Evolutionary conservation across 78 protist genomes (phyloP).

Genomic region (Salpingoeca rosetta): DNA sequence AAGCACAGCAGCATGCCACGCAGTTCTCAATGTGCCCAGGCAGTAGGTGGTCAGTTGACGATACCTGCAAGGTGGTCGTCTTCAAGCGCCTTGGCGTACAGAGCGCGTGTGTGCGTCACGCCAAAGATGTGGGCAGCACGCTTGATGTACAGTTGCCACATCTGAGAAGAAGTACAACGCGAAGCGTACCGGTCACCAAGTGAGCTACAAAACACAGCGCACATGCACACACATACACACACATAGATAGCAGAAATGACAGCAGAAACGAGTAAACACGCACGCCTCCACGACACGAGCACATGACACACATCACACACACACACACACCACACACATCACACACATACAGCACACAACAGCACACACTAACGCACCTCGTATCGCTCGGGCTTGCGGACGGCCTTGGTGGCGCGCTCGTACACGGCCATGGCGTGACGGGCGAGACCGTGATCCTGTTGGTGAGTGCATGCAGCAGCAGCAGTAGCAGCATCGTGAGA

Average conservation of each 20-base stretch:
- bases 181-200: not conserved
- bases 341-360: not conserved
- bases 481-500: too few species aligned
- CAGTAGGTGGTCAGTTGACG: not conserved
- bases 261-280: not conserved
- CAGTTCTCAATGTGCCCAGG: not conserved
- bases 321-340: not conserved
- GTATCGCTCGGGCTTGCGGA: constrained; percentile 15
- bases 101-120: constrained; percentile 78
- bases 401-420: constrained; percentile 60
- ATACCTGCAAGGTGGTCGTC: not conserved
- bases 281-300: not conserved
- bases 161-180: not conserved
- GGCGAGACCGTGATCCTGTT: constrained; percentile 69
- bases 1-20: too few species aligned
- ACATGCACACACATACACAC: not conserved
- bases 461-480: not conserved
- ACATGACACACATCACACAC: not conserved
- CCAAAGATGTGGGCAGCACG: constrained; percentile 74
- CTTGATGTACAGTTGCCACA: constrained; percentile 71
- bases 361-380: constrained; percentile 11
- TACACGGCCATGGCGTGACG: constrained; percentile 84
- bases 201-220: not conserved
- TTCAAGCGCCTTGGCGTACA: constrained; percentile 82
- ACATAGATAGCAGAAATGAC: not conserved